Conservation (phyloP, 345 rosid species). For the Nasturtium officinale region DNA sequence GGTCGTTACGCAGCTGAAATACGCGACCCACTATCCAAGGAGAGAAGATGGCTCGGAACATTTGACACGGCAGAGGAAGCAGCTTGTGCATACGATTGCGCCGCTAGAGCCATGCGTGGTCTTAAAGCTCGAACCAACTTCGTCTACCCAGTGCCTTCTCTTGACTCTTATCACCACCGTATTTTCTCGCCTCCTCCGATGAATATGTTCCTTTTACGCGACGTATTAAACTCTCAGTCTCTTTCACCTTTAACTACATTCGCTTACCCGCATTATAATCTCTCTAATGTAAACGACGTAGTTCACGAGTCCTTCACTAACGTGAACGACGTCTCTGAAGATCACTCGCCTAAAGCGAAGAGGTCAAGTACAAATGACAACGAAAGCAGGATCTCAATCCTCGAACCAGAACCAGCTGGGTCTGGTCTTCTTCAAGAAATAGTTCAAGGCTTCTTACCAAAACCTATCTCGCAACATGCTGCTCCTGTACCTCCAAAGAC, state of each 20-base stretch:
- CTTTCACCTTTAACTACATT: slow-evolving; percentile 21
- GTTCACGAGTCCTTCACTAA: slow-evolving; percentile 26
- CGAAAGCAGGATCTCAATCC: slow-evolving; percentile 46
- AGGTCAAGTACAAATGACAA: slow-evolving; percentile 35
- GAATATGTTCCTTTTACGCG: slow-evolving; percentile 66
- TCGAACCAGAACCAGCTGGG: slow-evolving; percentile 60
- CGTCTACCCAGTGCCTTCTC: slow-evolving; percentile 56
- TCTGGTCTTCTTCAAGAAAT: slow-evolving; percentile 89
- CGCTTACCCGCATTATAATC: slow-evolving; percentile 15
- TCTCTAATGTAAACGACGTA: slow-evolving; percentile 28
- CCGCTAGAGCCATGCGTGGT: slow-evolving; percentile 95
- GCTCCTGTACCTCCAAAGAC: slow-evolving; percentile 12
- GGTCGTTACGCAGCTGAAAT: slow-evolving; percentile 99
- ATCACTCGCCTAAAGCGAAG: slow-evolving; percentile 39
- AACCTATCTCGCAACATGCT: slow-evolving; percentile 33
- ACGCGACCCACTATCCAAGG: slow-evolving; percentile 88
- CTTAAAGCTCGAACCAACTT: slow-evolving; percentile 92
- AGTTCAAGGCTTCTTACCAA: slow-evolving; percentile 67
- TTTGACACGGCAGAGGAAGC: slow-evolving; percentile 99
- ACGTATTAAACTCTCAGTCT: slow-evolving; percentile 50
- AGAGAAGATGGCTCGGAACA: slow-evolving; percentile 94
- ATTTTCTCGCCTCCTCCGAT: slow-evolving; percentile 47
- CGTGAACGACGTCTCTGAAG: slow-evolving; percentile 20
- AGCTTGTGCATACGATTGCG: slow-evolving; percentile 90
- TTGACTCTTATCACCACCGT: slow-evolving; percentile 39